Conservation (phyloP, 2,329 filamentous ascomycete species). For the Penicillium psychrosexuale region DNA sequence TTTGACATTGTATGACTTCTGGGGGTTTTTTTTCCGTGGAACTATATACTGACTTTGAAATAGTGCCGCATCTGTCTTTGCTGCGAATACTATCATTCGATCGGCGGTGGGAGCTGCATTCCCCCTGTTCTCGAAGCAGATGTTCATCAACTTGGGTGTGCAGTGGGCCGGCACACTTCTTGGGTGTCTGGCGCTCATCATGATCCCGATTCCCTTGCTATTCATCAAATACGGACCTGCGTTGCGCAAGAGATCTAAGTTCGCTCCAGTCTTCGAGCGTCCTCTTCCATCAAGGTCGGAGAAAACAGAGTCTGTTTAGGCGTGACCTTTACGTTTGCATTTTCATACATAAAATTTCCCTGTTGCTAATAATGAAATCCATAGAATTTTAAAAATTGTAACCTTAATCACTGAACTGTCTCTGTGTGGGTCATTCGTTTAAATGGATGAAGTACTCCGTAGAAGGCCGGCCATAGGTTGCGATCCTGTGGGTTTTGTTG, state of each 20-base stretch:
- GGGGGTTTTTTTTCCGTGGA: no score
- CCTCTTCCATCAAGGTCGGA: neutral
- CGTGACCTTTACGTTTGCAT: neutral
- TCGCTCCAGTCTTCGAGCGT: conserved; percentile 19
- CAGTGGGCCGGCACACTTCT: conserved; percentile 41
- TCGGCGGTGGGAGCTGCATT: conserved; percentile 37
- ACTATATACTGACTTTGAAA: neutral
- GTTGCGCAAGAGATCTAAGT: conserved; percentile 30
- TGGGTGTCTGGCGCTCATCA: conserved; percentile 35
- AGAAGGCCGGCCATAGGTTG: neutral
- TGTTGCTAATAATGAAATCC: neutral
- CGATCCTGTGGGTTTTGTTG: neutral
- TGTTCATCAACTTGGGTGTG: conserved; percentile 38
- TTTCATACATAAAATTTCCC: neutral
- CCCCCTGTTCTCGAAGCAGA: conserved; percentile 37
- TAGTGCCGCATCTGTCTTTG: conserved; percentile 39
- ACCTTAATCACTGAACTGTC: neutral
- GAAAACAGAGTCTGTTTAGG: conserved; percentile 9
- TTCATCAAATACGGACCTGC: conserved; percentile 33
- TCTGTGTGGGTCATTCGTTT: no score
- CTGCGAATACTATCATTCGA: conserved; percentile 40
- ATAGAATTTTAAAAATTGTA: neutral
- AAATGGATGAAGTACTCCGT: neutral
- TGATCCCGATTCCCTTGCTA: conserved; percentile 39
- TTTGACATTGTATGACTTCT: conserved; percentile 41